These are phyloP conservation scores for Canavalia gladiata DNA, from an alignment of 306 rosid species.

Conservation along the genomic window DNA sequence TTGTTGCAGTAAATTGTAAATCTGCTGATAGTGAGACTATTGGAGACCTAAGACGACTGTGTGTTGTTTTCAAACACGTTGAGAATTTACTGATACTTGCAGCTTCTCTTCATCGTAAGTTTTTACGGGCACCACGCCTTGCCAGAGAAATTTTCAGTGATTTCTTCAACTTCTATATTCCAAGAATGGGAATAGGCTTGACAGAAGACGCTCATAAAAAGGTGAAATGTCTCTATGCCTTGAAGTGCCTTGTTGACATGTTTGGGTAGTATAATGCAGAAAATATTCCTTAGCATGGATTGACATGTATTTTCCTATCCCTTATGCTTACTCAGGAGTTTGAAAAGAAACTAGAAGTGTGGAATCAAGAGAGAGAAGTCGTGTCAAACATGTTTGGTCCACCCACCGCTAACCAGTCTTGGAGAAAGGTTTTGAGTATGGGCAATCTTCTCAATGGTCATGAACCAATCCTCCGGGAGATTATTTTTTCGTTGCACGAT, in stretches of 20 bases:
- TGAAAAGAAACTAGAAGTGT: conserved; percentile 63
- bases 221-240: conserved; percentile 55
- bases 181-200: conserved; percentile 73
- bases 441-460: conserved; percentile 92
- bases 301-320: conserved; percentile 33
- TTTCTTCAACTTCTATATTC: conserved; percentile 66
- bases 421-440: conserved; percentile 89
- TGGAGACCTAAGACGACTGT: conserved; percentile 74
- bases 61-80: conserved; percentile 70
- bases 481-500: conserved; percentile 66
- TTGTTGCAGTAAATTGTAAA: conserved; percentile 64
- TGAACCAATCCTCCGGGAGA: conserved; percentile 80
- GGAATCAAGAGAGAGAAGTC: conserved; percentile 65
- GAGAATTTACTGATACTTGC: conserved; percentile 77
- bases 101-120: conserved; percentile 81
- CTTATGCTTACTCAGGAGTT: conserved; percentile 57
- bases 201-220: conserved; percentile 46
- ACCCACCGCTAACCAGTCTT: conserved; percentile 78
- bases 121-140: conserved; percentile 69
- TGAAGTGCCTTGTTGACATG: not conserved
- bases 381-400: conserved; percentile 70
- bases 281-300: conserved; percentile 25
- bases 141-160: conserved; percentile 74
- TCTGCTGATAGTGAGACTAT: conserved; percentile 69
- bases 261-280: conserved; percentile 9